These are phyloP conservation scores for Brassica hybrid DNA, from an alignment of 441 rosid species.

Conservation along the genomic window DNA sequence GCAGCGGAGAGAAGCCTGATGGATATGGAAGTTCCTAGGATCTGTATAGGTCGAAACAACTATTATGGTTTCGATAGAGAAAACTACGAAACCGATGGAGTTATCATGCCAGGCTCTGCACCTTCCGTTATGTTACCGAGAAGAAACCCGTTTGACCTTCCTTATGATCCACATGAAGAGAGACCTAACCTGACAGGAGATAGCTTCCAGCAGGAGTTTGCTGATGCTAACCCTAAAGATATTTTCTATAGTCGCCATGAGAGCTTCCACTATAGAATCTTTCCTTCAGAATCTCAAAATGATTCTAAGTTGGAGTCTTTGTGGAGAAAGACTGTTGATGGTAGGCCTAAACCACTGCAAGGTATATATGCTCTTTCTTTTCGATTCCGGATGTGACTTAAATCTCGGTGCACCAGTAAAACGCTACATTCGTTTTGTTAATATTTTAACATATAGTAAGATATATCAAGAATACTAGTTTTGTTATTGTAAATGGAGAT, in stretches of 20 bases:
- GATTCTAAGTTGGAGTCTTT: conserved; percentile 34
- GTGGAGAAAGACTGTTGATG: conserved; percentile 32
- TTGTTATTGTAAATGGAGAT: background rate
- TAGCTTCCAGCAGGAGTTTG: conserved; percentile 72
- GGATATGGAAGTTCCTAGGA: conserved; percentile 53
- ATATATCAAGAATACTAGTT: background rate
- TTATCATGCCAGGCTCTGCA: conserved; percentile 76
- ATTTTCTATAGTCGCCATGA: conserved; percentile 71
- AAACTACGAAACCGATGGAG: conserved; percentile 38
- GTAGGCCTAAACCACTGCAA: conserved; percentile 24
- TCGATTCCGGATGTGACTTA: background rate
- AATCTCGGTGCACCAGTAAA: background rate
- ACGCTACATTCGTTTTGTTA: background rate
- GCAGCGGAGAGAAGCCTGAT: conserved; percentile 52
- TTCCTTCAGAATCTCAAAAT: conserved; percentile 43
- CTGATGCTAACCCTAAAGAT: conserved; percentile 56
- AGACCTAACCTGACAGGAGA: conserved; percentile 74
- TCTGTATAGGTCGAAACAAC: conserved; percentile 50
- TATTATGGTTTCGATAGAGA: conserved; percentile 43
- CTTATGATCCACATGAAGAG: conserved; percentile 85
- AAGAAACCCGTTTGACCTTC: conserved; percentile 86
- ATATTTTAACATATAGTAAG: background rate
- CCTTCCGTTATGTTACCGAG: conserved; percentile 73
- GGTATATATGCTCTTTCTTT: conserved; percentile 26
- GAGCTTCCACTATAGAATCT: conserved; percentile 69